Percentiles rank a stretch among this genome's conserved stretches.
Conservation (phyloP, 805 yeast species). For the Pichia rugopelliculosa region DNA sequence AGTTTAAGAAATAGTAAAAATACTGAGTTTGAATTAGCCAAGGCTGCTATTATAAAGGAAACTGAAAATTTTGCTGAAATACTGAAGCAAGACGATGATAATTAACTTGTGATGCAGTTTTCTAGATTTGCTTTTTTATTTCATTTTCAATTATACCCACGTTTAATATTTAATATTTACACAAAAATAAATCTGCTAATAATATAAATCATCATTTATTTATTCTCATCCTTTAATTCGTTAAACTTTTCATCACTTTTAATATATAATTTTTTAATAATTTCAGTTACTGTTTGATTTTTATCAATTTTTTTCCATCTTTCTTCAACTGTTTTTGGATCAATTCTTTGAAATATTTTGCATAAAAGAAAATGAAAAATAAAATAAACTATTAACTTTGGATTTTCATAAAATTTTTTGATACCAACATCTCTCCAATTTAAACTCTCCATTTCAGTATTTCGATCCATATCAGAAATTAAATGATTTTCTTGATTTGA, state of each 20-base stretch:
- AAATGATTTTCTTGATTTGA: not conserved
- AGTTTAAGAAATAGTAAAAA: not conserved
- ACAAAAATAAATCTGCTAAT: too few species aligned
- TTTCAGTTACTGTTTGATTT: constrained; percentile 19
- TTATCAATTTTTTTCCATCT: constrained; percentile 26
- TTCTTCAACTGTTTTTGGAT: constrained; percentile 19
- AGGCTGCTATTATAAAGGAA: constrained; percentile 13
- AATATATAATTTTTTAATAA: constrained; percentile 17
- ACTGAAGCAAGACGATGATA: constrained; percentile 15
- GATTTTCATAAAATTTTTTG: constrained; percentile 10
- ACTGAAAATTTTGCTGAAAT: constrained; percentile 16
- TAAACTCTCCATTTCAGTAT: constrained; percentile 7
- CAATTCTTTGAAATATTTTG: constrained; percentile 13
- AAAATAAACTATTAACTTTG: constrained; percentile 19
- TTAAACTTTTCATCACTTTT: constrained; percentile 11
- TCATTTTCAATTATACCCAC: not conserved
- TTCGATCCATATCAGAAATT: constrained; percentile 6
- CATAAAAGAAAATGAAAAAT: constrained; percentile 15
- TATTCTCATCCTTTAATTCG: not conserved
- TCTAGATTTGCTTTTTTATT: not conserved
- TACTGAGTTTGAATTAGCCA: not conserved
- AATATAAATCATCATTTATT: too few species aligned
- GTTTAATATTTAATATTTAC: not conserved
- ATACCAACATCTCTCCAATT: constrained; percentile 8
- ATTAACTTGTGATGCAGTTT: not conserved